Evolutionary conservation across 768 basidiomycete species (phyloP).

Genomic region (Rhodotorula diobovata): DNA sequence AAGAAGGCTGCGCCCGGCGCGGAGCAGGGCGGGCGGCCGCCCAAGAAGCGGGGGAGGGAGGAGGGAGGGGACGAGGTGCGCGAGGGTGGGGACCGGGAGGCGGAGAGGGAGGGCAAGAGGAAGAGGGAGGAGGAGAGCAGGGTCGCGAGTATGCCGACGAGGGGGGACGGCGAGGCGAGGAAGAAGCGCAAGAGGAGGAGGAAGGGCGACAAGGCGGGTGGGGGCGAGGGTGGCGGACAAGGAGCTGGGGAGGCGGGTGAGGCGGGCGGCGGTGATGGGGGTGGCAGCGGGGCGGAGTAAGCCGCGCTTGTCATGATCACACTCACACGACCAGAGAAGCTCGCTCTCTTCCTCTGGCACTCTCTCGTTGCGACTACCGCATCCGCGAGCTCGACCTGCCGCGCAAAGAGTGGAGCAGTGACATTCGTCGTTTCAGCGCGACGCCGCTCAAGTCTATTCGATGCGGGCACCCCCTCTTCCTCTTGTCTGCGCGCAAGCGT

Average conservation of each 20-base stretch:
- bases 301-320: not conserved
- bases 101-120: conserved; percentile 30
- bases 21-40: not conserved
- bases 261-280: not conserved
- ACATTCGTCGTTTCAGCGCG: too few species aligned
- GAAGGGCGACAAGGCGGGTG: conserved; percentile 2
- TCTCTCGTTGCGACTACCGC: too few species aligned
- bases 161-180: conserved; percentile 9
- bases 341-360: too few species aligned
- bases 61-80: not conserved
- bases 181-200: conserved; percentile 17
- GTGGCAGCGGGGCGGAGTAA: conserved; percentile 27
- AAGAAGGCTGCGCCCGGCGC: conserved; percentile 16
- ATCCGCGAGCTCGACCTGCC: too few species aligned
- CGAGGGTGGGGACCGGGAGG: not conserved
- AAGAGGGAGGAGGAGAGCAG: conserved; percentile 34
- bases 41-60: conserved; percentile 15
- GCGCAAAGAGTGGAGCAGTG: too few species aligned
- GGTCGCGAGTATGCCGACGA: conserved; percentile 11
- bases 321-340: too few species aligned
- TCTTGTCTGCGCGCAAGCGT: too few species aligned
- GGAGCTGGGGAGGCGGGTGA: conserved; percentile 26
- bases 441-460: too few species aligned
- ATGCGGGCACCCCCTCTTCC: not conserved
- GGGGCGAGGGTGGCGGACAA: conserved; percentile 17